Evolutionary conservation across 2,329 filamentous ascomycete genomes (phyloP).

Genomic region (Fusarium algeriense): DNA sequence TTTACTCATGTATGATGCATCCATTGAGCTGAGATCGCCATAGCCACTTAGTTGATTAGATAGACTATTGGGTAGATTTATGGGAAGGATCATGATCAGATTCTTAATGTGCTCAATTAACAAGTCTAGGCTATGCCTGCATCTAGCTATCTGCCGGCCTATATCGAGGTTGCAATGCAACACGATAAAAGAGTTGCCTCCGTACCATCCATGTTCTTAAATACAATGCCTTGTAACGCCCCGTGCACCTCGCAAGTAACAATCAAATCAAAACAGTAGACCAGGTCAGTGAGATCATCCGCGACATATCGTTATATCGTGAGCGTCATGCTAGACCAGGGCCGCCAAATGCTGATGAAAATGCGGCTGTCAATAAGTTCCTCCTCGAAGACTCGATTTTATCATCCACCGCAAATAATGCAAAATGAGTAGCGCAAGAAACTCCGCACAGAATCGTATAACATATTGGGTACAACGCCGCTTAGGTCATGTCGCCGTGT

Average conservation of each 20-base stretch:
- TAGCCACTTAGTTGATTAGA: neutral
- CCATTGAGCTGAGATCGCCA: neutral
- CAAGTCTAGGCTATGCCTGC: constrained; percentile 23
- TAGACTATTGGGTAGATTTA: neutral
- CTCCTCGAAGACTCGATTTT: constrained; percentile 12
- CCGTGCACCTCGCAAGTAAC: constrained; percentile 23
- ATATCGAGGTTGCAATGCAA: constrained; percentile 5
- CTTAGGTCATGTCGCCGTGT: neutral
- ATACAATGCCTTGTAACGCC: constrained; percentile 31
- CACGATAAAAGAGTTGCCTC: constrained; percentile 27
- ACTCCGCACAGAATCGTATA: constrained; percentile 20
- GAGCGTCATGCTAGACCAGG: constrained; percentile 23
- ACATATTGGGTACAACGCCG: neutral
- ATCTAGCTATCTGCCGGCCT: constrained; percentile 32
- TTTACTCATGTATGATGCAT: neutral
- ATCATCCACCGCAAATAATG: constrained; percentile 13
- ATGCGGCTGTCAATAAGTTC: constrained; percentile 8
- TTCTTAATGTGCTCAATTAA: constrained; percentile 2
- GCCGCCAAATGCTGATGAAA: constrained; percentile 21
- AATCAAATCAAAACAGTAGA: constrained; percentile 22
- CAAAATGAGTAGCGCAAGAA: constrained; percentile 28
- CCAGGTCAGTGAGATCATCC: constrained; percentile 23
- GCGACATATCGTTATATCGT: constrained; percentile 41
- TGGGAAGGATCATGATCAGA: neutral
- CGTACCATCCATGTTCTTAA: constrained; percentile 26